Conservation (phyloP, 169 alveolate genomes). For the Eimeria falciformis region DNA sequence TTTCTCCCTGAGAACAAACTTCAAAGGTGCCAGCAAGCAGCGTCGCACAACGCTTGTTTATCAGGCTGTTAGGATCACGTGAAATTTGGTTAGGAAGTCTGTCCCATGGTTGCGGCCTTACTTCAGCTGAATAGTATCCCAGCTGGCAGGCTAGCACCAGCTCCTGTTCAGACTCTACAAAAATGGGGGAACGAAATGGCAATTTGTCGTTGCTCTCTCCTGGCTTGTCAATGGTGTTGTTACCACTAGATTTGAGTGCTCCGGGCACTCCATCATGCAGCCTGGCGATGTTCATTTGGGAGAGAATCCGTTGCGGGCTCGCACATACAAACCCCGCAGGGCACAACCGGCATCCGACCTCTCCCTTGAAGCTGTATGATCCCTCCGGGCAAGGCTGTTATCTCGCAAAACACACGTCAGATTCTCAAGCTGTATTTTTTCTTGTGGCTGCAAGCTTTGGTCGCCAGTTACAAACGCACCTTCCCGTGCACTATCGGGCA, state of each 20-base stretch:
- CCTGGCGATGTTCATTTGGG: too few species aligned
- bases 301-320: background rate
- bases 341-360: constrained; percentile 44
- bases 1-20: constrained; percentile 65
- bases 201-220: too few species aligned
- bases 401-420: background rate
- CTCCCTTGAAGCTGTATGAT: constrained; percentile 53
- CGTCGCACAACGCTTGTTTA: too few species aligned
- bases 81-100: too few species aligned
- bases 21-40: too few species aligned
- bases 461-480: too few species aligned
- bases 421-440: too few species aligned
- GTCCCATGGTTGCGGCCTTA: too few species aligned
- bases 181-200: background rate
- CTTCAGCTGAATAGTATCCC: constrained; percentile 53
- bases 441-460: too few species aligned
- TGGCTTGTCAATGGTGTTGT: constrained; percentile 11
- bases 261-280: too few species aligned
- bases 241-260: background rate
- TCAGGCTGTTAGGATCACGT: too few species aligned
- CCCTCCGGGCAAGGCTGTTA: constrained; percentile 65
- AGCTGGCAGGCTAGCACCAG: constrained; percentile 47
- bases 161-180: background rate
- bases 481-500: too few species aligned
- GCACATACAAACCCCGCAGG: constrained; percentile 68